phyloP scores from a whole-genome alignment of 2,329 filamentous ascomycete genomes.

The Nigrospora sphaerica region DNA sequence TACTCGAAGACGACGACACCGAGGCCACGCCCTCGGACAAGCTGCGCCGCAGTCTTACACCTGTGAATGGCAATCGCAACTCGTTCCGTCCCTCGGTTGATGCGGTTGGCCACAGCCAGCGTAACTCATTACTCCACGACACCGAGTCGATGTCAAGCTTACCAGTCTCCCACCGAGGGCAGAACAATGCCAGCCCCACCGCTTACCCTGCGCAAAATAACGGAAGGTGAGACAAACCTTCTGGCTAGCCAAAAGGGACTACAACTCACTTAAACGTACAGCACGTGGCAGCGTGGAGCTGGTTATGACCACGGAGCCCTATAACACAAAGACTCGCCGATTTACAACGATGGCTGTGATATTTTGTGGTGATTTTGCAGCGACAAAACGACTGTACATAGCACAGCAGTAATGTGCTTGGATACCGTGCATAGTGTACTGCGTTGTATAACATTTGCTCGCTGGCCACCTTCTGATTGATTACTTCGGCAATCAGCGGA shows the following conservation, averaged over 20 bases:
- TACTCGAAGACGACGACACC: not conserved
- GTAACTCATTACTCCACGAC: not conserved
- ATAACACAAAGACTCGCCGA: not conserved
- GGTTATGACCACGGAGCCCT: not conserved
- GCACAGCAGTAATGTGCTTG: no score
- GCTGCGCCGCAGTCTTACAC: not conserved
- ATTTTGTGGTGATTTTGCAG: no score
- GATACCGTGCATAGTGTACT: no score
- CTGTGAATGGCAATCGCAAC: not conserved
- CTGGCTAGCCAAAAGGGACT: not conserved
- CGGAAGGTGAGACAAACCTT: not conserved
- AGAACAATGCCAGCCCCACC: not conserved
- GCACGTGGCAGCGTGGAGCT: conserved; percentile 1
- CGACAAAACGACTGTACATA: no score
- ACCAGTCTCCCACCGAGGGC: not conserved
- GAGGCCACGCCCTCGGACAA: not conserved
- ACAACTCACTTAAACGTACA: not conserved
- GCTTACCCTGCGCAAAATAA: not conserved
- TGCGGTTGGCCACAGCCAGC: not conserved
- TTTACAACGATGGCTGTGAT: no score
- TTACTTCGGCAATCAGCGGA: no score
- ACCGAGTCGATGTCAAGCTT: not conserved
- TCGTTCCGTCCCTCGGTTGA: not conserved
- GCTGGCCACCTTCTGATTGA: no score
- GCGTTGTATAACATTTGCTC: no score